phyloP scores from a whole-genome alignment of 306 rosid genomes.

The Cicer chorassanicum region DNA sequence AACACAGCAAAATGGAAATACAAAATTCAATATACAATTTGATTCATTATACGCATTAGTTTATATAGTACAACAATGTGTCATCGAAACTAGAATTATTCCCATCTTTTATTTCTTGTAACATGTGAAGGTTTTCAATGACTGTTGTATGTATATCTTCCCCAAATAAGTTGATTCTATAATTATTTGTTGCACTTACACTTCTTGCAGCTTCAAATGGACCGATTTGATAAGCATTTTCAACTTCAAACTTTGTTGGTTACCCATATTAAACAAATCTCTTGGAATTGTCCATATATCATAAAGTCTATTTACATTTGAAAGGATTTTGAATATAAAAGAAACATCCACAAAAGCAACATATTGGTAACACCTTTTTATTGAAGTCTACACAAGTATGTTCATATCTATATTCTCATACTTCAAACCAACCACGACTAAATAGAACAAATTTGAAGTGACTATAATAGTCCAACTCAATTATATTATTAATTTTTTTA shows the following conservation, averaged over 20 bases:
- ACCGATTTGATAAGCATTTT: not conserved
- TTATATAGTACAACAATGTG: too few species aligned
- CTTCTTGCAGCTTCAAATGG: too few species aligned
- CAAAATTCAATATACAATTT: too few species aligned
- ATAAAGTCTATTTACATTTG: not conserved
- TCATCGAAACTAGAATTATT: too few species aligned
- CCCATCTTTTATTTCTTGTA: too few species aligned
- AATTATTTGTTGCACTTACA: not conserved
- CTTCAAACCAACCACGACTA: not conserved
- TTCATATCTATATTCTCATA: not conserved
- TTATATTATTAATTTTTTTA: not conserved
- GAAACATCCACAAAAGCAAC: not conserved
- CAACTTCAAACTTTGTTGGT: not conserved
- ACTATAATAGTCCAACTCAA: not conserved
- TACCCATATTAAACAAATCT: not conserved
- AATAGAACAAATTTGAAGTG: not conserved
- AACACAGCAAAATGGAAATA: too few species aligned
- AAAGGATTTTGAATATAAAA: slow-evolving; percentile 8
- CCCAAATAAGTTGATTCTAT: not conserved
- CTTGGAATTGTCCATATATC: not conserved
- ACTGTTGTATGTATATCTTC: too few species aligned
- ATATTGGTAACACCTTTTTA: not conserved
- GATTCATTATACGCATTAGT: too few species aligned
- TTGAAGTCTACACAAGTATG: not conserved
- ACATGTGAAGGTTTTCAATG: not conserved